Base-by-base conservation (phyloP, 805 yeast species). In the Ogataea zsoltii region DNA sequence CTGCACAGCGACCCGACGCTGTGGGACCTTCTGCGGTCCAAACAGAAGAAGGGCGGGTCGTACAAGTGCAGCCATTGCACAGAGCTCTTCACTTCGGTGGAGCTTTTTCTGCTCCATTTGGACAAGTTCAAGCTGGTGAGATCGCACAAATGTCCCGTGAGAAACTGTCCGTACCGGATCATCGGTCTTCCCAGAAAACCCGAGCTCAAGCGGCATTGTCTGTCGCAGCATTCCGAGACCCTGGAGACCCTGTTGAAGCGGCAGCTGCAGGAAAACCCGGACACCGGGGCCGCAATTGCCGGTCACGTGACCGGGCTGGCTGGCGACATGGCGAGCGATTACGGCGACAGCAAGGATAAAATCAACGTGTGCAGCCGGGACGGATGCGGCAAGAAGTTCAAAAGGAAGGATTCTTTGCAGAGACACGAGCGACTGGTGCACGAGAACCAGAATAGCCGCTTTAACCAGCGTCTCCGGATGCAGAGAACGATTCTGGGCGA, bases 391-490 rank as follows among this genome's bases (percentile, higher is more conserved):
- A 77, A 75, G 49, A 56, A 54, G 7, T 80, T 80, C 54, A 72
- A 72, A 49, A 63, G 85, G 40, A 72, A 70, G 42, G 85, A 81
- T 57, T 75, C 83, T 1, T 67, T 74, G 45, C 70, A 67, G 34
- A 68, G 85, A 51, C 87, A 81, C 54, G 67, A 67, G 23, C 70
- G 70, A 40, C 64, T 79, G 47, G 82, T 77, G 12, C 84, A 80
- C 55, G 70, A 70, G 43, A 72, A 71, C 57, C 56, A 53, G 21
- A 51, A 59, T 30, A 69, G 77, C 25, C 57, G 77, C 33, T 67
- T 70, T 53, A 70, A 73, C 49, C 63, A 57, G 46, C 65, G 66
- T 41, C 44, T 63, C 31, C 40, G 49, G 23, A 50, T 54, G 54
- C 58, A 56, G 43, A 47, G 49, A 41, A 46, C 54, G 29, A 50